These are phyloP conservation scores for Aspergillus fijiensis DNA, from an alignment of 2,329 filamentous ascomycete species.

Conservation along the genomic window DNA sequence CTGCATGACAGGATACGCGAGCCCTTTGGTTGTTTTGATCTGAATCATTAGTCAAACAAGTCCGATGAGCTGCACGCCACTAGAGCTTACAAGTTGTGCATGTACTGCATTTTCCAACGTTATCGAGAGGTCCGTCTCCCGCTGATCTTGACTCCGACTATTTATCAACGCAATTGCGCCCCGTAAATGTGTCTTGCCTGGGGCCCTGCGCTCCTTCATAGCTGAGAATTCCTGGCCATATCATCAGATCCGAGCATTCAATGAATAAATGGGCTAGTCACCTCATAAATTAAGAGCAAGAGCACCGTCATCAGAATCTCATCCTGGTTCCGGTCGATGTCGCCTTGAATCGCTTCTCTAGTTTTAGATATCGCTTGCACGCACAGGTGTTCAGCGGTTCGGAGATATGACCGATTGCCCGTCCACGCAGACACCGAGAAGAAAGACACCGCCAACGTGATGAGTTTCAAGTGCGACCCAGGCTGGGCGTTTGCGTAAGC, in stretches of 20 bases:
- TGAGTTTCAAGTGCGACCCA: constrained; percentile 25
- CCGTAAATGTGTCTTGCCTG: constrained; percentile 27
- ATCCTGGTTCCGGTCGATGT: constrained; percentile 21
- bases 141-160: constrained; percentile 16
- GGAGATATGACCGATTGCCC: constrained; percentile 24
- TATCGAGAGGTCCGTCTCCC: constrained; percentile 14
- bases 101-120: constrained; percentile 26
- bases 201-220: constrained; percentile 22
- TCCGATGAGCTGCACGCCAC: background rate
- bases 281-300: constrained; percentile 30
- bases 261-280: constrained; percentile 3
- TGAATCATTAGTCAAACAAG: constrained; percentile 11
- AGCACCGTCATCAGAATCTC: constrained; percentile 27
- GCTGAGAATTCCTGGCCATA: constrained; percentile 26
- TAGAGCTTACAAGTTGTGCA: constrained; percentile 24
- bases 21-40: constrained; percentile 26
- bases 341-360: constrained; percentile 21
- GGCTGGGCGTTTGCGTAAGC: constrained; percentile 20
- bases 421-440: constrained; percentile 33
- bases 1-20: constrained; percentile 21
- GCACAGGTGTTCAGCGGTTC: constrained; percentile 25
- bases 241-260: background rate
- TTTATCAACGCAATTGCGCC: constrained; percentile 32
- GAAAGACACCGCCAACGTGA: constrained; percentile 28
- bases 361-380: constrained; percentile 26